Conservation (phyloP, 129 eudicot genomes). For the Silybum marianum region DNA sequence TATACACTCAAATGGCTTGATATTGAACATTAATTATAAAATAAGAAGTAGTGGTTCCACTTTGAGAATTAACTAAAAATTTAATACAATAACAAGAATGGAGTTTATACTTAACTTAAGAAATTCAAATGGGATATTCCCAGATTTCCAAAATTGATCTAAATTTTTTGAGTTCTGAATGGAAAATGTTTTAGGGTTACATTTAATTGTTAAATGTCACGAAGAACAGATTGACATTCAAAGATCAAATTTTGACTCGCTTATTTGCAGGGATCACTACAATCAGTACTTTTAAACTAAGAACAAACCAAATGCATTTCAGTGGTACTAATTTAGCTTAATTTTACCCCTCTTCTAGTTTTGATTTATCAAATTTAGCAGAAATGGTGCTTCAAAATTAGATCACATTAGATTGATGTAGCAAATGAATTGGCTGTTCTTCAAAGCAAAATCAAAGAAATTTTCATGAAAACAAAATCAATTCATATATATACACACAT, state of each 20-base stretch:
- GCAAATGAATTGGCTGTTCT: background rate
- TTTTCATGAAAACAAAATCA: background rate
- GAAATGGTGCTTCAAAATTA: background rate
- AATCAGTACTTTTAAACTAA: background rate
- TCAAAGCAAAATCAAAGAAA: conserved; percentile 18
- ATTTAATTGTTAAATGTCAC: background rate
- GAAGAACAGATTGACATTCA: background rate
- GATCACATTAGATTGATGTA: background rate
- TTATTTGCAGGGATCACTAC: background rate
- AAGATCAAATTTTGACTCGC: background rate
- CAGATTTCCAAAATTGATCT: background rate
- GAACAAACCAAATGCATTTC: background rate
- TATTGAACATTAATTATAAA: background rate
- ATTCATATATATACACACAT: background rate
- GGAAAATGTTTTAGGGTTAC: conserved; percentile 1
- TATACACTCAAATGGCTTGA: background rate
- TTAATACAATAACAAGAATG: background rate
- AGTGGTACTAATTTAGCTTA: background rate
- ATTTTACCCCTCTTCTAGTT: conserved; percentile 8
- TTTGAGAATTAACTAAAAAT: background rate
- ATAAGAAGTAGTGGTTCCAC: background rate
- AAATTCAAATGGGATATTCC: background rate
- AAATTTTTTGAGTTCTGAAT: background rate
- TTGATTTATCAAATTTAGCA: background rate
- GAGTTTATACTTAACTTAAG: background rate